A percentile compares a stretch with the other conserved stretches of the same genome.
phyloP scores from a whole-genome alignment of 805 yeast species.

The Vanderwaltozyma tropicalis region DNA sequence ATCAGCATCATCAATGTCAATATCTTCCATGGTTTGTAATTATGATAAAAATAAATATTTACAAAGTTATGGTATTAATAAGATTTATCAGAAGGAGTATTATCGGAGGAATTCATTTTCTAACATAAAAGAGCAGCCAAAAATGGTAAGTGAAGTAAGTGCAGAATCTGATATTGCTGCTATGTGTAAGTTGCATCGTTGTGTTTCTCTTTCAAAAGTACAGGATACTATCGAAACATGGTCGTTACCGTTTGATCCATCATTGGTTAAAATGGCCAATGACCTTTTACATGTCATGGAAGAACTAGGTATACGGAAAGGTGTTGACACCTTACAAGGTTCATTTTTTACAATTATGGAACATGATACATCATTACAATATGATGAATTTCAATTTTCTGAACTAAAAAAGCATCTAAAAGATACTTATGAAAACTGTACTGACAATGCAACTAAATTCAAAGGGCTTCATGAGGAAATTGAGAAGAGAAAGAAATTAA shows the following conservation, averaged over 20 bases:
- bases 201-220: conserved; percentile 18
- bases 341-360: background rate
- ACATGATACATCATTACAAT: background rate
- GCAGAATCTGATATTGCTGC: conserved; percentile 2
- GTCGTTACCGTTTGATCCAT: conserved; percentile 25
- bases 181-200: conserved; percentile 9
- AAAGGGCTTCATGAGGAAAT: conserved; percentile 13
- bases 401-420: conserved; percentile 7
- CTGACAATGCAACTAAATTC: conserved; percentile 12
- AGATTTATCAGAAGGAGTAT: conserved; percentile 18
- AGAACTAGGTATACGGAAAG: conserved; percentile 7
- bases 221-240: conserved; percentile 20
- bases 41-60: conserved; percentile 15
- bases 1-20: conserved; percentile 15
- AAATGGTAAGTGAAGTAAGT: background rate
- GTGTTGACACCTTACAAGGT: conserved; percentile 2
- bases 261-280: conserved; percentile 22
- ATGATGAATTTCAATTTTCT: conserved; percentile 6
- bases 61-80: conserved; percentile 10
- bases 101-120: conserved; percentile 20
- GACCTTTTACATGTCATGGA: conserved; percentile 15
- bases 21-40: conserved; percentile 20
- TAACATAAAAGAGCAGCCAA: no score
- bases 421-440: conserved; percentile 10
- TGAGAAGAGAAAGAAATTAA: conserved; percentile 23